Evolutionary conservation across 768 basidiomycete genomes (phyloP), one percentile per base, ranked within the genome.

Genomic region (Lactifluus rugatus): DNA sequence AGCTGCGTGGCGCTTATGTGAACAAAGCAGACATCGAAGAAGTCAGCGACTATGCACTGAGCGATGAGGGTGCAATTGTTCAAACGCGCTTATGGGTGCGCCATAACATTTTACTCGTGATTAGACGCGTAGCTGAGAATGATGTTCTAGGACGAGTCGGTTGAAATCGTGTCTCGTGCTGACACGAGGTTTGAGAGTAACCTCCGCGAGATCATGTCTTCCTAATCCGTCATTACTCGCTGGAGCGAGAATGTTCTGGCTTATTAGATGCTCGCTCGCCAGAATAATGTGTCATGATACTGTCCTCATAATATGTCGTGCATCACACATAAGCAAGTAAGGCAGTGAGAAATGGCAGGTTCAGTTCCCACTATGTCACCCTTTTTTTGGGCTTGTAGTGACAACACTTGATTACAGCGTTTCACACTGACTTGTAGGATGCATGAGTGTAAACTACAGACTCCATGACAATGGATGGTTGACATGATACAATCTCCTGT

Each of bases 61-160:
- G 59, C 39, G 54, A 56, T 19, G 54, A 60, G 37, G 59, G 59
- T 16, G 49, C 44, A 6, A 26, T 23, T 0, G 44, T 44, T 11
- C 59, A 60, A 47, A 42, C 44, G 31, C 59, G 54, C 8, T 11
- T 60, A 44, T 60, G 59, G 59, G 59, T 60, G 31, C 36, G 59
- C 13, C 9, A 34, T 34, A 9, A 37, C 5, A 1, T 21, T 16
- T 26, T 1, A 5, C n/a, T 41, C 26, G 21, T 32, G 31, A 45
- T 5, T 4, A 16, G 16, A 32, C 13, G 17, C 17, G 41, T 23
- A 5, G 7, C 26, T 50, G 1, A 46, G 26, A 23, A 13, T 50
- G 6, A 36, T 16, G 3, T 41, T 28, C 3, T 49, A 60, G 59
- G 54, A 60, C 5, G 59, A 60, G 32, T 60, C 59, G 6, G n/a